Percentiles rank a stretch among this genome's conserved stretches.
phyloP scores from a whole-genome alignment of 2,329 filamentous ascomycete genomes.

The Colletotrichum tabaci region DNA sequence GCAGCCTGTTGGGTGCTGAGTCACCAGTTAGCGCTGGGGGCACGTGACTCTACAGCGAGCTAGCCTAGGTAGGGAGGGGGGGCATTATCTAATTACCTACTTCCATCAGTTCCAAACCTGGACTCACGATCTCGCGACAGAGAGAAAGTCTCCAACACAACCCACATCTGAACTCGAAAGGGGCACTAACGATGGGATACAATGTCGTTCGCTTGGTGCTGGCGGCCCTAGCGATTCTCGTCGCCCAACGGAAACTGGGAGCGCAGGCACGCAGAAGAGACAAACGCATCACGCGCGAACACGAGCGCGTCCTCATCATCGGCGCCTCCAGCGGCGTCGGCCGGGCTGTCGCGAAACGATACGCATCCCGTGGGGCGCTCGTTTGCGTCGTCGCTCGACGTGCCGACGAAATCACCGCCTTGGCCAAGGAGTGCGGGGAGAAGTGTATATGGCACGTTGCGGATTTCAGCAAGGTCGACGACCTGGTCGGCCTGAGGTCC shows the following conservation, averaged over 20 bases:
- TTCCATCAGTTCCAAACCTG: no score
- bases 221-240: constrained; percentile 20
- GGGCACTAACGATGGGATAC: constrained; percentile 1
- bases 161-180: no score
- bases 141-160: no score
- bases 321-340: constrained; percentile 36
- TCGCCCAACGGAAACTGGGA: constrained; percentile 18
- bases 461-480: constrained; percentile 26
- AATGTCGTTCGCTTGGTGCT: constrained; percentile 9
- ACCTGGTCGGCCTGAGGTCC: constrained; percentile 18
- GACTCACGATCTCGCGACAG: no score
- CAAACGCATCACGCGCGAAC: constrained; percentile 6
- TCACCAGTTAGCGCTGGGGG: no score
- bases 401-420: constrained; percentile 17
- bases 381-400: constrained; percentile 33
- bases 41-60: no score
- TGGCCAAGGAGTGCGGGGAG: constrained; percentile 25
- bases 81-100: no score
- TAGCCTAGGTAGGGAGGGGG: no score
- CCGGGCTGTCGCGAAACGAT: constrained; percentile 28
- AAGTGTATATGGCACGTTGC: constrained; percentile 23
- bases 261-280: constrained; percentile 19
- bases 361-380: constrained; percentile 27
- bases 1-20: no score
- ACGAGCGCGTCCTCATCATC: constrained; percentile 33